These are phyloP conservation scores for Coemansia sp. DNA, from an alignment of 192 early-diverging fungal species.

Conservation along the genomic window DNA sequence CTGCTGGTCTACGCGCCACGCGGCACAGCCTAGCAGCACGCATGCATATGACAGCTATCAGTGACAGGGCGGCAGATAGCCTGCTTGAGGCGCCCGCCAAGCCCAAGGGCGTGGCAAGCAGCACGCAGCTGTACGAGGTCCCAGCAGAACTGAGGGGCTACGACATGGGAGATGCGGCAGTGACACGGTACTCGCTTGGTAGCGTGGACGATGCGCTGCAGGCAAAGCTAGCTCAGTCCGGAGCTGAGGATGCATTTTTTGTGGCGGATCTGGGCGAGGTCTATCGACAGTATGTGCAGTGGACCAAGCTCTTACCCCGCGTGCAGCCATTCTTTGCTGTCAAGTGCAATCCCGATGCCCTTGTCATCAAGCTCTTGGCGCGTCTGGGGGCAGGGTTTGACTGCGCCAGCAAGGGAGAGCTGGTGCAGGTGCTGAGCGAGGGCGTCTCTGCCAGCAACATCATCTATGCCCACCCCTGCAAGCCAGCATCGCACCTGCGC, in stretches of 20 bases:
- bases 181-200: slow-evolving; percentile 14
- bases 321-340: slow-evolving; percentile 97
- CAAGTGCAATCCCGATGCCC: slow-evolving; percentile 94
- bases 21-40: background rate
- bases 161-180: background rate
- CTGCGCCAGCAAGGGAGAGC: slow-evolving; percentile 95
- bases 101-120: slow-evolving; percentile 3
- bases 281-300: slow-evolving; percentile 80
- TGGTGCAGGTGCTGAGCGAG: slow-evolving; percentile 72
- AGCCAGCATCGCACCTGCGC: slow-evolving; percentile 91
- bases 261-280: slow-evolving; percentile 94
- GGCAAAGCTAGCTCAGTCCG: slow-evolving; percentile 46
- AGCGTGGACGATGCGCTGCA: slow-evolving; percentile 33
- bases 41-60: background rate
- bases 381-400: slow-evolving; percentile 90
- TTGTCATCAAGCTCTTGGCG: slow-evolving; percentile 78
- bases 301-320: slow-evolving; percentile 79
- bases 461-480: slow-evolving; percentile 99
- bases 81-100: background rate
- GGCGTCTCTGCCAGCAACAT: slow-evolving; percentile 66
- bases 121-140: slow-evolving; percentile 15
- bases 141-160: slow-evolving; percentile 22
- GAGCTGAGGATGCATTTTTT: slow-evolving; percentile 89
- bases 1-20: slow-evolving; percentile 2
- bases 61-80: background rate